A percentile compares a stretch with the other conserved stretches of the same genome.
phyloP scores from a whole-genome alignment of 1,139 yeast genomes.

The Pneumocystis murina region DNA sequence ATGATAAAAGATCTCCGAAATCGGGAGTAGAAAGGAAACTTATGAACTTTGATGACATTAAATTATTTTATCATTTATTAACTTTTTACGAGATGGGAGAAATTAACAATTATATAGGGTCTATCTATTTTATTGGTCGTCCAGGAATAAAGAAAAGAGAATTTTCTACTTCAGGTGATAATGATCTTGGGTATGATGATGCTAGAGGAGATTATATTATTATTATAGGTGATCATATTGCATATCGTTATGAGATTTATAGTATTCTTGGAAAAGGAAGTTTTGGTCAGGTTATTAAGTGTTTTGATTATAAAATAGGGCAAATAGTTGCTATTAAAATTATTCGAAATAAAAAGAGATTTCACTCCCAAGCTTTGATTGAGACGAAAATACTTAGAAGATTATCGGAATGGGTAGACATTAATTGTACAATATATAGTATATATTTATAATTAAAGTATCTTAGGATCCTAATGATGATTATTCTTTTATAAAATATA shows the following conservation, averaged over 20 bases:
- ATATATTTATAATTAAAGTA: conserved; percentile 3
- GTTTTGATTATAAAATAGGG: conserved; percentile 50
- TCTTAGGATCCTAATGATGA: conserved; percentile 31
- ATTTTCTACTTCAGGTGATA: not conserved
- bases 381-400: conserved; percentile 57
- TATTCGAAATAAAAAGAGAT: conserved; percentile 55
- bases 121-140: conserved; percentile 30
- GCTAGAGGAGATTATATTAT: conserved; percentile 46
- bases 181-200: conserved; percentile 65
- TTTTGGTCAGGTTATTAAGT: conserved; percentile 65
- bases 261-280: conserved; percentile 61
- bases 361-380: conserved; percentile 64
- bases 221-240: conserved; percentile 53
- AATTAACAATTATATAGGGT: conserved; percentile 26
- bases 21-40: not conserved
- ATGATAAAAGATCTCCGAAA: not conserved
- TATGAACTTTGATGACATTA: not conserved
- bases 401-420: conserved; percentile 24
- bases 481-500: conserved; percentile 38
- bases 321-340: conserved; percentile 56
- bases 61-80: conserved; percentile 14
- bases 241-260: conserved; percentile 54
- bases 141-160: conserved; percentile 15
- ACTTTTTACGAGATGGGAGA: conserved; percentile 43
- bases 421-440: not conserved